Evolutionary conservation across 768 basidiomycete genomes (phyloP).

Genomic region (Daedaleopsis nitida): DNA sequence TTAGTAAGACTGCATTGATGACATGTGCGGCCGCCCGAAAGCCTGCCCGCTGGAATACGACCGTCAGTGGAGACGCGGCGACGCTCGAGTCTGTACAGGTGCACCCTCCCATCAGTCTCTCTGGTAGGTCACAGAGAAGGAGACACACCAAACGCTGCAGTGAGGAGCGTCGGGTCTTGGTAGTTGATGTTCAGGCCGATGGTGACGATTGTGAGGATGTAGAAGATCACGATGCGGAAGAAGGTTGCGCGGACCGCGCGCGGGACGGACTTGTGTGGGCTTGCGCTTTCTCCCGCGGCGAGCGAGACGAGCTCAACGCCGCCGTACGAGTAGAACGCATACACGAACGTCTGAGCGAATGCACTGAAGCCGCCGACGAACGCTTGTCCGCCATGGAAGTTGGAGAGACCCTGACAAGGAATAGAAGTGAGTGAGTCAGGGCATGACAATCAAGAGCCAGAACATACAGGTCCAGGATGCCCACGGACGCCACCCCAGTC

Average conservation of each 20-base stretch:
- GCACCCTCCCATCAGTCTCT: background rate
- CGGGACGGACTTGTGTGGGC: conserved; percentile 64
- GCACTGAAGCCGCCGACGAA: conserved; percentile 55
- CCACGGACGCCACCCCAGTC: conserved; percentile 62
- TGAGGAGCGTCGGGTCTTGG: conserved; percentile 53
- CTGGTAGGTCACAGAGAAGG: background rate
- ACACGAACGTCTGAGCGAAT: conserved; percentile 63
- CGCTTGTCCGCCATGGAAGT: conserved; percentile 51
- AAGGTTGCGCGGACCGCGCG: conserved; percentile 60
- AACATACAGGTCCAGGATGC: conserved; percentile 57
- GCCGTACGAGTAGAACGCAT: conserved; percentile 70
- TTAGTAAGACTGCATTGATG: conserved; percentile 68
- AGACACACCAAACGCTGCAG: conserved; percentile 44
- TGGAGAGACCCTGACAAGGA: conserved; percentile 46
- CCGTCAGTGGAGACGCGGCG: conserved; percentile 62
- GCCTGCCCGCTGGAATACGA: conserved; percentile 62
- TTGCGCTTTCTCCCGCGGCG: conserved; percentile 70
- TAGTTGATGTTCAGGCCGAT: conserved; percentile 70
- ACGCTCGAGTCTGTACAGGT: conserved; percentile 45
- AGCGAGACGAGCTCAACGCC: conserved; percentile 72
- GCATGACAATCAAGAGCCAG: background rate
- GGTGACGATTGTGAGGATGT: conserved; percentile 62
- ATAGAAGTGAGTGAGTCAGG: background rate
- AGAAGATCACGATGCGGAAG: conserved; percentile 66
- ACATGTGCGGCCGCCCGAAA: conserved; percentile 64